Percentiles rank a stretch among this genome's conserved stretches.
Conservation (phyloP, 1,284 basidiomycete species). For the Sporisorium sorghi region DNA sequence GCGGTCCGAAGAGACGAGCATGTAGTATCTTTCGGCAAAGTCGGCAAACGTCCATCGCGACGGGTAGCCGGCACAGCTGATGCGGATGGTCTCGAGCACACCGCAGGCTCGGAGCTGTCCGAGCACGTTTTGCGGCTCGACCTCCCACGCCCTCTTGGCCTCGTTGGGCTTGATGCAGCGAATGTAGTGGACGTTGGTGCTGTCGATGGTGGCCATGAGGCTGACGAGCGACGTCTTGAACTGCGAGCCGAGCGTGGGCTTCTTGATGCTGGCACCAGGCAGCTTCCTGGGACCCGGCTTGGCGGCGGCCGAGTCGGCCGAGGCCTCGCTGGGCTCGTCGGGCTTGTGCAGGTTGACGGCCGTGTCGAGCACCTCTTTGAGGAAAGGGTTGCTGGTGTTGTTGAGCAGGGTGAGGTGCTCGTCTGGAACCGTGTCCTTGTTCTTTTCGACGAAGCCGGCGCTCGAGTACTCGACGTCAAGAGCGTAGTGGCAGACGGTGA, state of each 20-base stretch:
- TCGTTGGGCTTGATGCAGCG: conserved; percentile 99
- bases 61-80: conserved; percentile 98
- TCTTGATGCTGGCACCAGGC: conserved; percentile 78
- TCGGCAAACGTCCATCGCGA: conserved; percentile 99
- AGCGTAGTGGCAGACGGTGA: conserved; percentile 98
- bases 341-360: conserved; percentile 50
- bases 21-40: conserved; percentile 99
- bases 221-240: conserved; percentile 95
- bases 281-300: conserved; percentile 52
- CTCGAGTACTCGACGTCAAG: conserved; percentile 98
- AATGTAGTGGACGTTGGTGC: conserved; percentile 99
- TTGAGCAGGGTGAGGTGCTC: conserved; percentile 91
- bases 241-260: conserved; percentile 97
- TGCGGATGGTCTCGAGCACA: conserved; percentile 98
- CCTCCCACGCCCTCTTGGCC: conserved; percentile 94
- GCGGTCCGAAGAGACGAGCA: conserved; percentile 86
- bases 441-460: conserved; percentile 98
- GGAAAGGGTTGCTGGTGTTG: conserved; percentile 87
- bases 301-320: conserved; percentile 20
- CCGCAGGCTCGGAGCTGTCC: conserved; percentile 96
- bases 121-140: conserved; percentile 93
- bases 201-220: conserved; percentile 96
- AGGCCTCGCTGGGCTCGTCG: conserved; percentile 40
- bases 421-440: conserved; percentile 97
- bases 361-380: conserved; percentile 89